phyloP scores from a whole-genome alignment of 768 basidiomycete genomes.

The Lactarius quietus region DNA sequence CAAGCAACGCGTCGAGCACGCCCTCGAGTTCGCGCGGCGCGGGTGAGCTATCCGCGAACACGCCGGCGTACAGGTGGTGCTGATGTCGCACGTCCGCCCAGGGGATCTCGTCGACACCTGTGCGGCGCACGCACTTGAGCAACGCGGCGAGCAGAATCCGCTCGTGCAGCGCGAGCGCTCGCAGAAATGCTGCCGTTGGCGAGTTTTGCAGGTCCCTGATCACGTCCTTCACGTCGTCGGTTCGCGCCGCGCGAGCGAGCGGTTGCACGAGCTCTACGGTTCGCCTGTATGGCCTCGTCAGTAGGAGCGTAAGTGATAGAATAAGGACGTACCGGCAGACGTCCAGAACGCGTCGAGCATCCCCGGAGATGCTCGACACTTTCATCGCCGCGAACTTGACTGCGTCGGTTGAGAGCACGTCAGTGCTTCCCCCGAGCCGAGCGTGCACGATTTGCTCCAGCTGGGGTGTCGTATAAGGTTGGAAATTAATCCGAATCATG shows the following conservation, averaged over 20 bases:
- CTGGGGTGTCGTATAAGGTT: slow-evolving; percentile 76
- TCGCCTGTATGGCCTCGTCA: slow-evolving; percentile 44
- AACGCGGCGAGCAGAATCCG: slow-evolving; percentile 82
- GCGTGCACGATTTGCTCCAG: slow-evolving; percentile 85
- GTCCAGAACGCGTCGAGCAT: slow-evolving; percentile 90
- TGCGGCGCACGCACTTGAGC: slow-evolving; percentile 74
- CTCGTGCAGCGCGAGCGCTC: slow-evolving; percentile 83
- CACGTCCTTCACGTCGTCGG: slow-evolving; percentile 72
- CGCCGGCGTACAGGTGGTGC: slow-evolving; percentile 64
- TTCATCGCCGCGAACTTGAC: slow-evolving; percentile 82
- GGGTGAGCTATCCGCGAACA: slow-evolving; percentile 59
- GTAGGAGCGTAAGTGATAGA: neutral
- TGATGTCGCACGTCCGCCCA: slow-evolving; percentile 82
- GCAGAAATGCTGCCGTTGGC: slow-evolving; percentile 80
- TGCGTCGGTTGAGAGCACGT: slow-evolving; percentile 63
- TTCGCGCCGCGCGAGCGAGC: slow-evolving; percentile 50
- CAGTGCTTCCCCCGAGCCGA: slow-evolving; percentile 55
- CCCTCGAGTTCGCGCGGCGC: slow-evolving; percentile 58
- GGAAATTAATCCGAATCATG: slow-evolving; percentile 89
- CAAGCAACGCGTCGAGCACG: slow-evolving; percentile 72
- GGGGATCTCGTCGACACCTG: slow-evolving; percentile 84
- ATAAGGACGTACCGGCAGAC: slow-evolving; percentile 66
- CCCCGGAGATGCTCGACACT: slow-evolving; percentile 81
- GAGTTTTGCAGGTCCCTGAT: slow-evolving; percentile 87
- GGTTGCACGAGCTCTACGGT: slow-evolving; percentile 75